Evolutionary conservation across 2,329 filamentous ascomycete species (phyloP), one percentile per base, ranked within the genome.

Genomic region (Hawksworthiomyces lignivorus): DNA sequence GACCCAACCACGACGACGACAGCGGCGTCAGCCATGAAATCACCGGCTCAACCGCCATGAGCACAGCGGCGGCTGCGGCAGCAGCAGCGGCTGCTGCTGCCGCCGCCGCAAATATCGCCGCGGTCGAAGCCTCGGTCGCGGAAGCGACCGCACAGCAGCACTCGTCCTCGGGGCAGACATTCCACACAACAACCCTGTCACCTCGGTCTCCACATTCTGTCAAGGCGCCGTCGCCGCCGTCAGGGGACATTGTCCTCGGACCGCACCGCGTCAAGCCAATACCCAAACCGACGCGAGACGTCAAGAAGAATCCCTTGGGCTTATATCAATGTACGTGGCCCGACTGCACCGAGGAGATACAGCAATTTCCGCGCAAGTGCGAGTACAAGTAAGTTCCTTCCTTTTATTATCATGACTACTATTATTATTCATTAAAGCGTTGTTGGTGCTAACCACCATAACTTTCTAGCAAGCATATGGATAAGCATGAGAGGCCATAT

Each of bases 391-490:
- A 69, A 76, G 85, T 75, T n/a, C 43, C 10, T 35, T 32, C 19
- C 10, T 20, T 28, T 20, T 21, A 9, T 19, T 15, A n/a, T n/a
- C n/a, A n/a, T n/a, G n/a, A n/a, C n/a, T n/a, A n/a, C n/a, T n/a
- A n/a, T n/a, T n/a, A n/a, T n/a, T n/a, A n/a, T n/a, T n/a, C n/a
- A n/a, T n/a, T n/a, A n/a, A n/a, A n/a, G n/a, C n/a, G n/a, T n/a
- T n/a, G n/a, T n/a, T n/a, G n/a, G 6, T 36, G 7, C 15, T 26
- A 39, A 33, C 19, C 27, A 7, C 3, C 9, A 9, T 18, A n/a
- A n/a, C n/a, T n/a, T n/a, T 5, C n/a, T 50, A 94, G 87, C 59
- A 96, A 97, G 67, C 90, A 97, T 60, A 96, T 96, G 89, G 90
- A 97, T 65, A 95, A 95, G 61, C 90, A 97, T 60, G 88, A 95